A percentile compares a stretch with the other conserved stretches of the same genome.
Evolutionary conservation across 441 rosid species (phyloP).

Genomic region (Gossypium schwendimanii): DNA sequence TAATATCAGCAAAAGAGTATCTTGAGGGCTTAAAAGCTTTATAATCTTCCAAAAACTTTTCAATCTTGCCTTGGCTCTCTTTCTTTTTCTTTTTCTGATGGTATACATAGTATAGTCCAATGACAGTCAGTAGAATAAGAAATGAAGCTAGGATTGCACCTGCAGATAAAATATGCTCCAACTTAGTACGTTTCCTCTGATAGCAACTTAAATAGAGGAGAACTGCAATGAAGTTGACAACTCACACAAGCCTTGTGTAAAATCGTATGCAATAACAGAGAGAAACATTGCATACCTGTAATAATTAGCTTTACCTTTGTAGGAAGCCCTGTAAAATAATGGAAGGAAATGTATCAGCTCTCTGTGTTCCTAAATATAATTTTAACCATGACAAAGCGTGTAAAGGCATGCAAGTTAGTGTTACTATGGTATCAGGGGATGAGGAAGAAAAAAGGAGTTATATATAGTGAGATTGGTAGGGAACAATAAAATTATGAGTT

Average conservation of each 20-base stretch:
- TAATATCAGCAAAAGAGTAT: constrained; percentile 15
- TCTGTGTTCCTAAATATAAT: too few species aligned
- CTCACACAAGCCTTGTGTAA: background rate
- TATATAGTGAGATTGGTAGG: background rate
- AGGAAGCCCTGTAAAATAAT: background rate
- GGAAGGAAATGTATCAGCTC: background rate
- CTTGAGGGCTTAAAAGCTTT: constrained; percentile 3
- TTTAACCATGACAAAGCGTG: too few species aligned
- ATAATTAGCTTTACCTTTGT: background rate
- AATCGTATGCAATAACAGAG: too few species aligned
- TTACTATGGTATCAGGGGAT: background rate
- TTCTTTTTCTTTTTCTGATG: background rate
- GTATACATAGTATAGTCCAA: background rate
- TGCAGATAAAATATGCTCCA: constrained; percentile 1
- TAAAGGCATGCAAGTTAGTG: background rate
- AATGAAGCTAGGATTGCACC: background rate
- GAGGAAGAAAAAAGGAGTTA: background rate
- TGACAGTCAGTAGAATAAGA: background rate
- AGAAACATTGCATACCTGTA: background rate
- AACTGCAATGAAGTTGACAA: background rate
- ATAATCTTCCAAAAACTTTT: constrained; percentile 2
- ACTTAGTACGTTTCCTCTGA: background rate
- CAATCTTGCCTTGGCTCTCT: constrained; percentile 1
- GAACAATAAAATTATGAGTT: background rate
- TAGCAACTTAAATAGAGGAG: background rate